These are phyloP conservation scores for Fusarium gaditjirri DNA, from an alignment of 2,329 filamentous ascomycete species.

Conservation along the genomic window DNA sequence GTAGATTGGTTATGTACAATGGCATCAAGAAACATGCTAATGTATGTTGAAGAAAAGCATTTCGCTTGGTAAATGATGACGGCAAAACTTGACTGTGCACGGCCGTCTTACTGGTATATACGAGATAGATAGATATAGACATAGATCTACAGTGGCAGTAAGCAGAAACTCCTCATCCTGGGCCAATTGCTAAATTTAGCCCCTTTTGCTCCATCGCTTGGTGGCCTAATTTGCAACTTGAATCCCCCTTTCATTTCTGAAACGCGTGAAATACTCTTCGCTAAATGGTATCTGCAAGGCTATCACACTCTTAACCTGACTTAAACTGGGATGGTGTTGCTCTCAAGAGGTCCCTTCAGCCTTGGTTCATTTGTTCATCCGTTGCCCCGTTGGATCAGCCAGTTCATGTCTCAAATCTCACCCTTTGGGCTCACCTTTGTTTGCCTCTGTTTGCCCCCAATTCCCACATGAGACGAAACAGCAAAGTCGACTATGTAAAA, in stretches of 20 bases:
- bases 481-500: conserved; percentile 26
- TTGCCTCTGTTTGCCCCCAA: conserved; percentile 13
- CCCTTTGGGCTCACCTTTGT: conserved; percentile 1
- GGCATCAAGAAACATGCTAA: background rate
- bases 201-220: conserved; percentile 35
- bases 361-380: background rate
- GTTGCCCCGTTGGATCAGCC: conserved; percentile 15
- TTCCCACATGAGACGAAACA: conserved; percentile 23
- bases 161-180: conserved; percentile 19
- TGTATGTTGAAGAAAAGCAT: background rate
- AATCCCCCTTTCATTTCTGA: conserved; percentile 17
- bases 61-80: background rate
- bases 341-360: background rate
- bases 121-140: background rate
- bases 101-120: conserved; percentile 4
- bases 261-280: conserved; percentile 1
- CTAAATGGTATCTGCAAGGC: background rate
- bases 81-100: conserved; percentile 21
- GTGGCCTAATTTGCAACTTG: conserved; percentile 43
- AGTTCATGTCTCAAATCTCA: conserved; percentile 35
- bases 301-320: background rate
- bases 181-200: conserved; percentile 45
- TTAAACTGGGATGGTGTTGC: conserved; percentile 11
- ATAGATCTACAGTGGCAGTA: conserved; percentile 33
- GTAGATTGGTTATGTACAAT: background rate